phyloP scores from a whole-genome alignment of 2,329 filamentous ascomycete species.

The Pseudogymnoascus sp. region DNA sequence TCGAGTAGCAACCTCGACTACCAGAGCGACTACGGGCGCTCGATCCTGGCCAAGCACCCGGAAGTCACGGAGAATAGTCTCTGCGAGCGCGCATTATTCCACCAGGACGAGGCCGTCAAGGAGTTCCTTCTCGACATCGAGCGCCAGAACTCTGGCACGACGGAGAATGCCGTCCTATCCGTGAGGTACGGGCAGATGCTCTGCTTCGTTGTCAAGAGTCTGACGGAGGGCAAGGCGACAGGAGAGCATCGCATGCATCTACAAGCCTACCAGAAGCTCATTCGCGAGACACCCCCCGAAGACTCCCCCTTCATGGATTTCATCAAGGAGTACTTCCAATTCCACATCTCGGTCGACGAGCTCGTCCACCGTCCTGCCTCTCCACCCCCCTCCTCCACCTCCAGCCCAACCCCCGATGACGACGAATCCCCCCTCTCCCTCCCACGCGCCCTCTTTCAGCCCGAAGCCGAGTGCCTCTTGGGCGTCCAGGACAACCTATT shows the following conservation, averaged over 20 bases:
- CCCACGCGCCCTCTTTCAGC: constrained; percentile 19
- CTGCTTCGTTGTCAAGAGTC: constrained; percentile 49
- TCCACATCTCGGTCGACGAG: constrained; percentile 63
- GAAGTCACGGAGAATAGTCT: constrained; percentile 40
- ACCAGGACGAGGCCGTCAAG: constrained; percentile 47
- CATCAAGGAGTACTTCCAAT: constrained; percentile 72
- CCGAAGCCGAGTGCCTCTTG: constrained; percentile 44
- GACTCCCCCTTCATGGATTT: constrained; percentile 65
- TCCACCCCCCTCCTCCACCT: constrained; percentile 9
- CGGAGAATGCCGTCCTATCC: constrained; percentile 40
- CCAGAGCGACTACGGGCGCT: constrained; percentile 22
- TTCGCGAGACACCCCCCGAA: constrained; percentile 51
- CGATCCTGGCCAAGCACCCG: constrained; percentile 42
- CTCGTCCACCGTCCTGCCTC: constrained; percentile 39
- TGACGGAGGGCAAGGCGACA: constrained; percentile 45
- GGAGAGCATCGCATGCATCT: constrained; percentile 77
- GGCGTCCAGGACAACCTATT: constrained; percentile 80
- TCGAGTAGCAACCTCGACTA: constrained; percentile 9
- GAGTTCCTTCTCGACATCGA: constrained; percentile 41
- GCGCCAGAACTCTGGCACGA: constrained; percentile 34
- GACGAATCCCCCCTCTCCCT: constrained; percentile 13
- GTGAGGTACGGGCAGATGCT: constrained; percentile 56
- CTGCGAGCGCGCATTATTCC: constrained; percentile 44
- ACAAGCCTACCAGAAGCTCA: constrained; percentile 63
- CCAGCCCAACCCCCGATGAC: neutral